Evolutionary conservation across 345 rosid species (phyloP).

Genomic region (Dipteronia dyeriana): DNA sequence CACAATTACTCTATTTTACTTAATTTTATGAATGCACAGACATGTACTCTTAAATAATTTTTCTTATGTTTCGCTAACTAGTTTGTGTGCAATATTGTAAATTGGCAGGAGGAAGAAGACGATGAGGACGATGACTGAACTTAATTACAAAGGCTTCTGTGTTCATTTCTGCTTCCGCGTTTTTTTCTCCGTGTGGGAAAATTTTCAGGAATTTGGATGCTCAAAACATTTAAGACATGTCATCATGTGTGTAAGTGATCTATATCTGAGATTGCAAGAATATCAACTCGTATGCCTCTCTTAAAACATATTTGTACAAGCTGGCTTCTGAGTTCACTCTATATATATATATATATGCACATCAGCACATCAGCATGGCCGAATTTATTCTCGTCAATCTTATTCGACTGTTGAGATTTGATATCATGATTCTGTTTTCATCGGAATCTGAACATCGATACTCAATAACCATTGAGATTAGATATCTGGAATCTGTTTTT

Average conservation of each 20-base stretch:
- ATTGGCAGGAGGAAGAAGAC: conserved; percentile 25
- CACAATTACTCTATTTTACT: neutral
- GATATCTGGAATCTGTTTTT: too few species aligned
- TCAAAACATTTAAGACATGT: neutral
- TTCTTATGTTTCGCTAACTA: neutral
- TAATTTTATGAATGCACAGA: too few species aligned
- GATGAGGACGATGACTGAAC: conserved; percentile 23
- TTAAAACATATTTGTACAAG: too few species aligned
- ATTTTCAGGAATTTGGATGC: conserved; percentile 17
- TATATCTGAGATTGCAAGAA: neutral
- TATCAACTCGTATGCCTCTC: neutral
- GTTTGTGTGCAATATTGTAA: neutral
- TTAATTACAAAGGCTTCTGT: neutral
- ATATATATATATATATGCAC: too few species aligned
- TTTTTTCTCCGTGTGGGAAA: neutral
- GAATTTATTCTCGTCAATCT: too few species aligned
- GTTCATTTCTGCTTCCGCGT: neutral
- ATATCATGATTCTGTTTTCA: too few species aligned
- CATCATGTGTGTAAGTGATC: conserved; percentile 8
- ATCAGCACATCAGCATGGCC: too few species aligned
- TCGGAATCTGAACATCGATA: too few species aligned
- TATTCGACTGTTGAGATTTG: too few species aligned
- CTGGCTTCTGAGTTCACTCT: neutral
- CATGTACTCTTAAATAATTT: too few species aligned
- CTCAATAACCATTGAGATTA: too few species aligned